Percentiles rank a stretch among this genome's conserved stretches.
Evolutionary conservation across 225 moss, liverwort and hornwort species (phyloP).

Genomic region (Bryoerythrophyllum caledonicum): DNA sequence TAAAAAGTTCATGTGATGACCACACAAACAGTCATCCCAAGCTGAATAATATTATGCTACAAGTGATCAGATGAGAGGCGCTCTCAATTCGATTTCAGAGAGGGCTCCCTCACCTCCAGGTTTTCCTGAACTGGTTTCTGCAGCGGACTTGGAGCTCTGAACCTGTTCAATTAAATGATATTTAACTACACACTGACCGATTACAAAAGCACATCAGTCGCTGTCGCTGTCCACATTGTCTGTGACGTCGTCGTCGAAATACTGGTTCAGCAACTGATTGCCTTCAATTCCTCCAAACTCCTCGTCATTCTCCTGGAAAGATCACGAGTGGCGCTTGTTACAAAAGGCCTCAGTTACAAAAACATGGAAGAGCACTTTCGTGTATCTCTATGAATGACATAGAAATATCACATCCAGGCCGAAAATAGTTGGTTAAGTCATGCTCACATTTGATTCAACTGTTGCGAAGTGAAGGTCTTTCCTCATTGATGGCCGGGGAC

Average conservation of each 20-base stretch:
- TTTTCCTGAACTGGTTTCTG: neutral
- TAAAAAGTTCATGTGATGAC: too few relatives aligned
- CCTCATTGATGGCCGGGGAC: constrained; percentile 23
- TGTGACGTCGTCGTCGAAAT: constrained; percentile 18
- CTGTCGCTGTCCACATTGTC: constrained; percentile 28
- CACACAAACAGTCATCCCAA: too few relatives aligned
- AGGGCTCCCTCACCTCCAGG: constrained; percentile 7
- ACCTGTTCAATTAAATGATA: constrained; percentile 11
- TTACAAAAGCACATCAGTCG: constrained; percentile 22
- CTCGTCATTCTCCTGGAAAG: constrained; percentile 27
- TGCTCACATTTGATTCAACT: constrained; percentile 49
- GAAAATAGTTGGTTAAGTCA: constrained; percentile 1
- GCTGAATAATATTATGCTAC: too few relatives aligned
- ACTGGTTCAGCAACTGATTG: constrained; percentile 39
- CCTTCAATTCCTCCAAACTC: constrained; percentile 45
- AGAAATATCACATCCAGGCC: neutral
- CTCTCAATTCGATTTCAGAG: too few relatives aligned
- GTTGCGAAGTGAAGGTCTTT: constrained; percentile 44
- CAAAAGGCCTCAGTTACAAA: neutral
- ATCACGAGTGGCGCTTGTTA: constrained; percentile 12
- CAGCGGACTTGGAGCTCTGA: constrained; percentile 1
- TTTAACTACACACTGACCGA: neutral
- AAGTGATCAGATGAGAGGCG: too few relatives aligned
- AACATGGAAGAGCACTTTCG: neutral
- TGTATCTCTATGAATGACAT: neutral